A percentile compares a stretch with the other conserved stretches of the same genome.
These are phyloP conservation scores for Zanthoxylum bungeanum DNA, from an alignment of 345 rosid genomes.

Conservation along the genomic window DNA sequence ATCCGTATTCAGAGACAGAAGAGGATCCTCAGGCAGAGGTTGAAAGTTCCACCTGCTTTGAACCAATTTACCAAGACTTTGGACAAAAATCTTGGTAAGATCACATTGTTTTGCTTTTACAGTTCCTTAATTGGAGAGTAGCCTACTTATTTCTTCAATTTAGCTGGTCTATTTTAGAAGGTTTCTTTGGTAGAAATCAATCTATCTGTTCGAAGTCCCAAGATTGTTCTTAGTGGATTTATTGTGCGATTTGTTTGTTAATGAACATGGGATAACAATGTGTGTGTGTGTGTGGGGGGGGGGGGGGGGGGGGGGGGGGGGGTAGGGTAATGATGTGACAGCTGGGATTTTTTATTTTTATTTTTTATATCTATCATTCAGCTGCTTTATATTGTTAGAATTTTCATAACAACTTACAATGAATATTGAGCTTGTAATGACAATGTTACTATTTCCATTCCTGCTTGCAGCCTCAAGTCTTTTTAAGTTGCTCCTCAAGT, in stretches of 20 bases:
- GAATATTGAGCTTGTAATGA: not conserved
- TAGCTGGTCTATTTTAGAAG: too few relatives aligned
- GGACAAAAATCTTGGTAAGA: slow-evolving; percentile 51
- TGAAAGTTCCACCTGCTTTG: slow-evolving; percentile 61
- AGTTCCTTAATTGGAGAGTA: not conserved
- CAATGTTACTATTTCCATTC: not conserved
- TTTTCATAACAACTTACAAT: not conserved
- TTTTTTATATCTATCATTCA: not conserved
- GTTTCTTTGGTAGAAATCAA: too few relatives aligned
- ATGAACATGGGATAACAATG: too few relatives aligned
- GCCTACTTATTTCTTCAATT: not conserved
- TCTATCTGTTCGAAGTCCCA: too few relatives aligned
- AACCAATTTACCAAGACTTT: slow-evolving; percentile 56
- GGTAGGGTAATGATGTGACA: too few relatives aligned
- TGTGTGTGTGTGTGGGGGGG: too few relatives aligned
- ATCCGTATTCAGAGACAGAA: slow-evolving; percentile 54
- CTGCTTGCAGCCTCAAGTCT: slow-evolving; percentile 45
- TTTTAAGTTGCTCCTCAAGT: slow-evolving; percentile 60
- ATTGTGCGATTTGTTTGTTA: too few relatives aligned
- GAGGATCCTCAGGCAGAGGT: slow-evolving; percentile 45
- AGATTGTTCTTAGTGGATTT: not conserved
- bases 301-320: too few relatives aligned
- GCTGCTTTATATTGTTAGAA: not conserved
- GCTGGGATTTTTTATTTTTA: too few relatives aligned
- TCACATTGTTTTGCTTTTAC: not conserved